Conservation (phyloP, 148 eudicot genomes). For the Cornus kousa region DNA sequence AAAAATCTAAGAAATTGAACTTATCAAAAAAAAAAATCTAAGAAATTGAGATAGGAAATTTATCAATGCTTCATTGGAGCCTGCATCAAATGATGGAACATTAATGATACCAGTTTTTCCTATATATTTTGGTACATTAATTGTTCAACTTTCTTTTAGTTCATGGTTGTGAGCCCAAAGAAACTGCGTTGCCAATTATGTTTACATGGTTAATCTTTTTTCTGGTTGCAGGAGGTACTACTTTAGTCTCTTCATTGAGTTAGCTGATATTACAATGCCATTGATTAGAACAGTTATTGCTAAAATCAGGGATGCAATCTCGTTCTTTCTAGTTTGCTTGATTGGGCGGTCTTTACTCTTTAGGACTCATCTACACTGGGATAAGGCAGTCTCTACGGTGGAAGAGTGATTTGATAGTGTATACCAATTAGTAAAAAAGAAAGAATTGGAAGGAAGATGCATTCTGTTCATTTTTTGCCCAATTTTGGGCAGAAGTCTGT, state of each 20-base stretch:
- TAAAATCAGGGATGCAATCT: slow-evolving; percentile 83
- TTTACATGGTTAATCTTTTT: neutral
- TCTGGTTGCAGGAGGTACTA: slow-evolving; percentile 84
- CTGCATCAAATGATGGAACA: neutral
- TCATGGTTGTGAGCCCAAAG: neutral
- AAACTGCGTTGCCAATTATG: neutral
- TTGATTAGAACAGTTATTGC: slow-evolving; percentile 55
- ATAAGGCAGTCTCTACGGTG: slow-evolving; percentile 80
- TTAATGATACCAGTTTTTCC: neutral
- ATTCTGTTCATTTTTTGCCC: too few species aligned
- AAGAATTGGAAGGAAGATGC: too few species aligned
- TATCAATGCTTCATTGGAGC: neutral
- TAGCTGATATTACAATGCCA: slow-evolving; percentile 77
- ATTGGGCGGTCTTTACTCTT: slow-evolving; percentile 95
- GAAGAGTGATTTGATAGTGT: slow-evolving; percentile 23
- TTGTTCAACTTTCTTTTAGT: slow-evolving; percentile 1
- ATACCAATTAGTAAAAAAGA: too few species aligned
- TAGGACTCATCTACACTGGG: slow-evolving; percentile 89
- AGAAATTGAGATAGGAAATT: neutral
- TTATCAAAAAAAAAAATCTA: neutral
- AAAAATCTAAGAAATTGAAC: too few species aligned
- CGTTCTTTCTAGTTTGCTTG: slow-evolving; percentile 84
- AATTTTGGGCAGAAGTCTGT: neutral
- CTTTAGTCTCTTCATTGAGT: slow-evolving; percentile 84
- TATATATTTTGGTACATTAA: neutral